A percentile compares a stretch with the other conserved stretches of the same genome.
These are phyloP conservation scores for Xylaria polymorpha DNA, from an alignment of 2,329 filamentous ascomycete genomes.

Conservation along the genomic window DNA sequence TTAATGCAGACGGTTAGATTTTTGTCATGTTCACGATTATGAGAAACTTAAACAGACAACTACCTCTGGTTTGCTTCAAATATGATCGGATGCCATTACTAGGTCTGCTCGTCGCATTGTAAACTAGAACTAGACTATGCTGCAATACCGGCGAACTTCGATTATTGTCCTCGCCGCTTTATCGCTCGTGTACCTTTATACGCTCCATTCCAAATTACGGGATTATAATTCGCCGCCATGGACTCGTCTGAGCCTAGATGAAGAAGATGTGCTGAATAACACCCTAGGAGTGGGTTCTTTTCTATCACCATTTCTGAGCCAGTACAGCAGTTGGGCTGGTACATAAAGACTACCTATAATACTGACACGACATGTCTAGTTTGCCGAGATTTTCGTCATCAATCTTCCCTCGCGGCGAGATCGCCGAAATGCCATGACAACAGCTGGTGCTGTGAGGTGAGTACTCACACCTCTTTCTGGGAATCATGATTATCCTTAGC, in stretches of 20 bases:
- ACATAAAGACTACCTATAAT: not conserved
- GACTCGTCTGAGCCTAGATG: not conserved
- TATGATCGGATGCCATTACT: not conserved
- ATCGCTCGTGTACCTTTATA: constrained; percentile 13
- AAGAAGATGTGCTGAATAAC: constrained; percentile 36
- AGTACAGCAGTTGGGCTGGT: not conserved
- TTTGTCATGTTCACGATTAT: not conserved
- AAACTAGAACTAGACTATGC: constrained; percentile 13
- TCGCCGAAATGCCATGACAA: constrained; percentile 61
- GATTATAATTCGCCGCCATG: not conserved
- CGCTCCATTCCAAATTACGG: not conserved
- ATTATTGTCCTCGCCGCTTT: constrained; percentile 4
- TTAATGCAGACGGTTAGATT: not conserved
- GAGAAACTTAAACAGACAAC: not conserved
- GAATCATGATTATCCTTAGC: constrained; percentile 55
- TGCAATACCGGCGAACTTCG: constrained; percentile 19
- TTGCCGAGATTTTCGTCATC: constrained; percentile 64
- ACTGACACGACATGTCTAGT: constrained; percentile 51
- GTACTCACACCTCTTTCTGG: constrained; percentile 57
- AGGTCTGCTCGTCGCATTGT: not conserved
- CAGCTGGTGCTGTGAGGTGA: constrained; percentile 58
- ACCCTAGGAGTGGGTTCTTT: constrained; percentile 41
- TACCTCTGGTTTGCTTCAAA: not conserved
- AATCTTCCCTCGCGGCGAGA: constrained; percentile 63
- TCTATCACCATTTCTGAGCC: not conserved